Percentiles rank a stretch among this genome's conserved stretches.
Conservation (phyloP, 345 rosid genomes). For the Dipteronia sinensis region DNA sequence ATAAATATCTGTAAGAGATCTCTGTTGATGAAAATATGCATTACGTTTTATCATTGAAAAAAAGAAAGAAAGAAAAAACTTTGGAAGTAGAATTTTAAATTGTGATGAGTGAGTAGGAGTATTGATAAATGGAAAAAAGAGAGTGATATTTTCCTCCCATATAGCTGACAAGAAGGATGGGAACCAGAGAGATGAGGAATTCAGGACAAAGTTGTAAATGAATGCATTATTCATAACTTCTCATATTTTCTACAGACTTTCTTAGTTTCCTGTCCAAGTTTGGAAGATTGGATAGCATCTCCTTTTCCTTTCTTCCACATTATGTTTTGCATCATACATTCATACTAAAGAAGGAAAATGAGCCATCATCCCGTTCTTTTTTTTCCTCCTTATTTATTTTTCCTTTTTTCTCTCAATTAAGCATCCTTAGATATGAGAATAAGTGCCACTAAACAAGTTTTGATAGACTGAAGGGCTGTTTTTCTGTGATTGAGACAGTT, state of each 20-base stretch:
- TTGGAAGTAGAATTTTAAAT: neutral
- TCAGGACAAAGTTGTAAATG: neutral
- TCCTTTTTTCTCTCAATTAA: neutral
- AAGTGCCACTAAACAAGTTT: neutral
- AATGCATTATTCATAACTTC: neutral
- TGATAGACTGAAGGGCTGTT: neutral
- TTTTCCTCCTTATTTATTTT: neutral
- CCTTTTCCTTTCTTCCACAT: neutral
- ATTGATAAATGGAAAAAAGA: neutral
- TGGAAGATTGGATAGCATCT: neutral
- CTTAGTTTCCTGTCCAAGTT: neutral
- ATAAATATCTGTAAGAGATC: neutral
- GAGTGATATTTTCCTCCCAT: neutral
- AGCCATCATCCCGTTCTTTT: neutral
- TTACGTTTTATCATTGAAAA: neutral
- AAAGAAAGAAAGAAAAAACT: no score
- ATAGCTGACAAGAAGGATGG: neutral
- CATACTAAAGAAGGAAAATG: neutral
- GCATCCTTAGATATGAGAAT: neutral
- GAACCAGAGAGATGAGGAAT: neutral
- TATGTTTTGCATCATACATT: neutral
- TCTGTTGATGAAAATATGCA: neutral
- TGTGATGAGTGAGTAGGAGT: neutral
- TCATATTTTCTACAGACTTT: neutral
- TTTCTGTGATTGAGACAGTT: neutral